Evolutionary conservation across 352 stramenopile genomes (phyloP).

Genomic region (Globisporangium yorkense): DNA sequence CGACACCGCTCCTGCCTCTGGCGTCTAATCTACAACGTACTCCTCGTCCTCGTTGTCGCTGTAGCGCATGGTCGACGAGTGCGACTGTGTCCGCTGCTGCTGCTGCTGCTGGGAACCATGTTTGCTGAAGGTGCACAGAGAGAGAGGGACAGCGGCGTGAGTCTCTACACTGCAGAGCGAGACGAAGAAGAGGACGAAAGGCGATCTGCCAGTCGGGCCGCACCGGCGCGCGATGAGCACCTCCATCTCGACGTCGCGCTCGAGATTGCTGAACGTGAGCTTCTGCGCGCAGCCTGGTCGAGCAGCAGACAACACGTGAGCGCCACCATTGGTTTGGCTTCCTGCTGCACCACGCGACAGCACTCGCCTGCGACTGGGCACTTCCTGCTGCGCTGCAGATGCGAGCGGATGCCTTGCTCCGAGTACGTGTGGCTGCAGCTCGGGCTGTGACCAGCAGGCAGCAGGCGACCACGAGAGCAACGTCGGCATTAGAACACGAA

Average conservation of each 20-base stretch:
- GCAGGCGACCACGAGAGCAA: conserved; percentile 1
- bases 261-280: conserved; percentile 45
- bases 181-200: background rate
- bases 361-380: conserved; percentile 67
- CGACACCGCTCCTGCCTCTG: background rate
- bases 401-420: conserved; percentile 61
- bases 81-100: conserved; percentile 4
- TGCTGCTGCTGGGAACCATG: conserved; percentile 27
- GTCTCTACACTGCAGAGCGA: background rate
- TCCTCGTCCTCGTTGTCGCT: conserved; percentile 55
- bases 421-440: conserved; percentile 79
- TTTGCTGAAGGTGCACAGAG: conserved; percentile 16
- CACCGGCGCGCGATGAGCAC: conserved; percentile 65
- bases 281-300: conserved; percentile 61
- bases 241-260: conserved; percentile 86
- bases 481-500: background rate
- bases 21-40: conserved; percentile 62
- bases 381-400: conserved; percentile 67
- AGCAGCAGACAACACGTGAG: background rate
- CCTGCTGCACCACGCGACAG: background rate
- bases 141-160: too few relatives aligned
- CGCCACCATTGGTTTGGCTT: too few relatives aligned
- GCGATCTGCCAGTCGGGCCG: background rate
- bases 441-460: conserved; percentile 25
- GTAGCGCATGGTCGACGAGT: conserved; percentile 12